Evolutionary conservation across 768 basidiomycete genomes (phyloP), one percentile per base, ranked within the genome.

Genomic region (Boletus speciosus): DNA sequence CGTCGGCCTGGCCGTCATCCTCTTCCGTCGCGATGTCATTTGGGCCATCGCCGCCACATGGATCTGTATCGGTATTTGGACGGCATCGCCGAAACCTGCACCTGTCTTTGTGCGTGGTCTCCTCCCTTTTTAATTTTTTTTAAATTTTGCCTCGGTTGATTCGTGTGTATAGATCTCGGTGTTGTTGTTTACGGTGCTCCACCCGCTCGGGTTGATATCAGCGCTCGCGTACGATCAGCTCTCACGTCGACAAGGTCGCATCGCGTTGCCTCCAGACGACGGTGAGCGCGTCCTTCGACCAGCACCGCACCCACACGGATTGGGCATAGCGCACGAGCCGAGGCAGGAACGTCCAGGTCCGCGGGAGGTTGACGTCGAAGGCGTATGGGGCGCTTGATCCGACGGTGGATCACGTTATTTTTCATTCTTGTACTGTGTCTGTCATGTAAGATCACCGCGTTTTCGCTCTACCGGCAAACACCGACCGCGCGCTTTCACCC

Each of bases 1-100:
- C 40, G 52, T 82, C 55, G 81, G 81, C 3, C 61, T 88, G 0
- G 34, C 83, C 35, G 78, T 88, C 31, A 67, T 90, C 36, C 61
- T 78, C 3, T n/a, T 80, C 1, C 74, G 83, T 1, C 73, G 79
- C 3, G 90, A 92, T 61, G 70, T 91, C 46, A 85, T 90, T 0
- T 90, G 87, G 86, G 82, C 84, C 35, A 74, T 85, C 14, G 85
- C 85, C 1, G 84, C 87, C 0, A 84, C 82, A 0, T 92, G 89
- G 89, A 77, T 88, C 21, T 82, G 82, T 55, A 74, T 84, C 21
- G 82, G 82, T 59, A 72, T 91, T 5, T 88, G 85, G 84, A 67
- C 71, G 23, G 71, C 75, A 4, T 64, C 74, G 27, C 86, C 85
- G 0, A 90, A 90, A 56, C 83, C 88, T 0, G 73, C 75, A 7